phyloP scores from a whole-genome alignment of 306 rosid genomes.

The Cucumis cinereus region DNA sequence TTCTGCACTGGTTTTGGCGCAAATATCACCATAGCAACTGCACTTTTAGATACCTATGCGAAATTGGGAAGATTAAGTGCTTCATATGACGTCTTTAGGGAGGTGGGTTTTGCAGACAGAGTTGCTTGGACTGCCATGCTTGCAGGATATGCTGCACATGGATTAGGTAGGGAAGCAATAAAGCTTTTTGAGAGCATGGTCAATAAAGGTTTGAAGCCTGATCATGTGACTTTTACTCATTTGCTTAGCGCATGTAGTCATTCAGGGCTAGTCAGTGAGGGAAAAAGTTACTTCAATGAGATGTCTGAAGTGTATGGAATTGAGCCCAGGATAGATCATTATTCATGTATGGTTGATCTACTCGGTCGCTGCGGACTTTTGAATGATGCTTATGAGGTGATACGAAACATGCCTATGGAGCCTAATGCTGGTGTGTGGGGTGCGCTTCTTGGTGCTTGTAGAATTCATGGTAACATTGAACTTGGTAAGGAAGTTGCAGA shows the following conservation, averaged over 20 bases:
- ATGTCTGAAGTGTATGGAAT: slow-evolving; percentile 44
- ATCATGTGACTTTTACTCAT: slow-evolving; percentile 73
- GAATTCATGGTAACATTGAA: slow-evolving; percentile 37
- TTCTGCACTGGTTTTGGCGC: slow-evolving; percentile 27
- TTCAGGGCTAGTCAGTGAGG: slow-evolving; percentile 58
- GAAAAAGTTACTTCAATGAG: slow-evolving; percentile 38
- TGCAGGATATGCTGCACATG: slow-evolving; percentile 55
- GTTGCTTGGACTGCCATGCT: slow-evolving; percentile 78
- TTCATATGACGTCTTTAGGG: slow-evolving; percentile 39
- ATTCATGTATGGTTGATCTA: slow-evolving; percentile 86
- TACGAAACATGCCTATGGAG: slow-evolving; percentile 45
- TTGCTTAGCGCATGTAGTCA: slow-evolving; percentile 76
- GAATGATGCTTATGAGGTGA: slow-evolving; percentile 42
- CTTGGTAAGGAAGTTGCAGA: slow-evolving; percentile 65
- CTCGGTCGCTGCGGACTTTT: slow-evolving; percentile 58
- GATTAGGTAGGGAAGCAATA: slow-evolving; percentile 45
- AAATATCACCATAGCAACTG: slow-evolving; percentile 31
- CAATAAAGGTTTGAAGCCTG: slow-evolving; percentile 43
- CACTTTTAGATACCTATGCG: slow-evolving; percentile 45
- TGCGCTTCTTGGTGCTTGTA: slow-evolving; percentile 68
- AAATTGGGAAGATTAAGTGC: slow-evolving; percentile 51
- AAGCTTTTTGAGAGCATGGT: slow-evolving; percentile 38
- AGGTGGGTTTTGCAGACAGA: slow-evolving; percentile 42
- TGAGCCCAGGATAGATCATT: slow-evolving; percentile 55
- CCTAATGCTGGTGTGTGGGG: slow-evolving; percentile 82